These are phyloP conservation scores for Typha latifolia DNA, from an alignment of 176 grass and related monocot genomes.

Conservation along the genomic window DNA sequence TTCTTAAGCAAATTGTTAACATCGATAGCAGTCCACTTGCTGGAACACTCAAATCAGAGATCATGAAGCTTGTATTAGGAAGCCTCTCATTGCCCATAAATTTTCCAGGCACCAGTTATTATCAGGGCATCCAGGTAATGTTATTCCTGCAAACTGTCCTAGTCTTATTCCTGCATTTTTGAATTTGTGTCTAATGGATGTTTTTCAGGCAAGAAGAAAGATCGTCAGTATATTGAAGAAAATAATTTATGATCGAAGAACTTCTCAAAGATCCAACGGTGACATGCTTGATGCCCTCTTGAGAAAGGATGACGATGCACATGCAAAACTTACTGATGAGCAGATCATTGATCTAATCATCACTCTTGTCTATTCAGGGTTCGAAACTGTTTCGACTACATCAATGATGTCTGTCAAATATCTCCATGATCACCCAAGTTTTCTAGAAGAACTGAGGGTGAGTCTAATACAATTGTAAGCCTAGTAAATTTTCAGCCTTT, in stretches of 20 bases:
- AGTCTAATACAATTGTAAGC: background rate
- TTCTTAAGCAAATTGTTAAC: slow-evolving; percentile 33
- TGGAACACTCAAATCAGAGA: slow-evolving; percentile 12
- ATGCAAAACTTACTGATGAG: slow-evolving; percentile 57
- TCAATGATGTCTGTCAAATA: slow-evolving; percentile 97
- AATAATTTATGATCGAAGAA: slow-evolving; percentile 51
- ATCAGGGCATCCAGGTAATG: slow-evolving; percentile 13
- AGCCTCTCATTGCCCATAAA: slow-evolving; percentile 11
- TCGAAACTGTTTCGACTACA: slow-evolving; percentile 88
- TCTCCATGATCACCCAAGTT: slow-evolving; percentile 62
- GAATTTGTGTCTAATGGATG: background rate
- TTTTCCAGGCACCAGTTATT: slow-evolving; percentile 18
- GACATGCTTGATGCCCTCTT: slow-evolving; percentile 80
- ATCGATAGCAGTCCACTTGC: slow-evolving; percentile 68
- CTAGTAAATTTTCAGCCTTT: background rate
- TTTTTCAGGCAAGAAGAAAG: slow-evolving; percentile 71
- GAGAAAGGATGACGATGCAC: slow-evolving; percentile 30
- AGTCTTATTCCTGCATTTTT: background rate
- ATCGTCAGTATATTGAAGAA: slow-evolving; percentile 61
- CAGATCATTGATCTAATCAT: slow-evolving; percentile 92
- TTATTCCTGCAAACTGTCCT: background rate
- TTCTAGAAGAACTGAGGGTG: slow-evolving; percentile 75
- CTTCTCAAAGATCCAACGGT: slow-evolving; percentile 23
- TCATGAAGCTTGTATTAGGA: slow-evolving; percentile 41
- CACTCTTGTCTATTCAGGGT: slow-evolving; percentile 88